Evolutionary conservation across 306 rosid genomes (phyloP), one percentile per base, ranked within the genome.

Genomic region (Echinosophora koreensis): DNA sequence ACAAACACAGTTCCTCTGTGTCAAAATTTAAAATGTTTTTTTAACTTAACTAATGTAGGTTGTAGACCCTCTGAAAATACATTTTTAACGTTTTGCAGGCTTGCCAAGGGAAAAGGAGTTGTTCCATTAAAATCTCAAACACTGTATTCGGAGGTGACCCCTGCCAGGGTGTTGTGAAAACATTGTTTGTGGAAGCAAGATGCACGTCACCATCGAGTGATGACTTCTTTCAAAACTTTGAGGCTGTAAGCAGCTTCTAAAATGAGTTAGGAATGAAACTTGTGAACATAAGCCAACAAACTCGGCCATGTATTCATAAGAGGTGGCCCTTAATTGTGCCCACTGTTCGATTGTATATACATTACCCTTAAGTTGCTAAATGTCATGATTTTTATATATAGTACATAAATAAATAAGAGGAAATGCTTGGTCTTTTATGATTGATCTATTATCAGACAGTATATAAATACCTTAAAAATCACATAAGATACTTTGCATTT

Each of bases 101-200:
- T 56, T 94, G 98, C 83, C 39, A 72, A 32, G 97, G 98, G 66
- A 88, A 83, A 76, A 90, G 66, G 39, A 92, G 89, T 81, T 94
- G 98, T 78, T 84, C 90, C 6, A 56, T 94, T 28, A 76, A 78
- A 86, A 70, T 90, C 82, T 90, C 97, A 74, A 80, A 90, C 81
- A 56, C 66, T 11, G 77, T 61, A 39, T 92, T 94, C 35, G 92
- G 89, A 58, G 85, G 74, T 35, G 92, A 90, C 62, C 97, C 97
- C 3, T 94, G 97, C 82, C 82, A 47, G n/a, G 89, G 87, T 17
- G 76, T 77, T 56, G 82, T 73, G 16, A 94, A 94, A 89, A 92
- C 87, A 10, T 81, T 94, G 81, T 91, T 92, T 14, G 95, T 92
- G 58, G 90, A 89, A 87, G 98, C 98, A 54, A 91, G 82, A 73